Evolutionary conservation across 257 asterid genomes (phyloP).

Genomic region (Solanum arcanum): DNA sequence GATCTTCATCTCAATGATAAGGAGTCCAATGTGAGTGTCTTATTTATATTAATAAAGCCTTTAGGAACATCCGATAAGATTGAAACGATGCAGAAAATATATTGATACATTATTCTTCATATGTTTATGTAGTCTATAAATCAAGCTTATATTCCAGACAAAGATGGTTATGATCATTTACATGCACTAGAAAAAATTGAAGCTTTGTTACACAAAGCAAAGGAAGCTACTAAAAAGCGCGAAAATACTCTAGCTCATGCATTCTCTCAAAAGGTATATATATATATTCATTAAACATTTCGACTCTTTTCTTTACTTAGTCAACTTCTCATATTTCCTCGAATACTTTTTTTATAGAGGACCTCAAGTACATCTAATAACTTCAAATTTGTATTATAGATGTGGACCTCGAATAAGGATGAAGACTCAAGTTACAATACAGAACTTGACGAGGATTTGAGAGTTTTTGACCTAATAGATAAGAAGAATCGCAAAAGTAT

Average conservation of each 20-base stretch:
- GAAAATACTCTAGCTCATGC: slow-evolving; percentile 47
- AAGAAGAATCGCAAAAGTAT: neutral
- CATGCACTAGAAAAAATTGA: slow-evolving; percentile 24
- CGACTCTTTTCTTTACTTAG: neutral
- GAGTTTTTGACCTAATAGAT: neutral
- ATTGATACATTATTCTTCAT: neutral
- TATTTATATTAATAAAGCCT: neutral
- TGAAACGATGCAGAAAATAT: neutral
- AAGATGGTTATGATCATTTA: slow-evolving; percentile 3
- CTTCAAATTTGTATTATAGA: slow-evolving; percentile 8
- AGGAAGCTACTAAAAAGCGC: slow-evolving; percentile 35
- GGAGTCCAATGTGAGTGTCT: slow-evolving; percentile 21
- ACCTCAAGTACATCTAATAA: neutral
- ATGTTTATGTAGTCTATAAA: slow-evolving; percentile 24
- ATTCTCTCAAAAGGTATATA: slow-evolving; percentile 49
- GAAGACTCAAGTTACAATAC: slow-evolving; percentile 2
- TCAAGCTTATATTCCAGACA: slow-evolving; percentile 2
- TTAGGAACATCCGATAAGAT: neutral
- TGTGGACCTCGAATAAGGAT: slow-evolving; percentile 23
- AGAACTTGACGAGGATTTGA: neutral
- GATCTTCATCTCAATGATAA: slow-evolving; percentile 5
- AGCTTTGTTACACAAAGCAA: slow-evolving; percentile 20
- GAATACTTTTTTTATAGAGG: neutral
- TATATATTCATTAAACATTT: neutral
- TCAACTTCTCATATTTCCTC: neutral